Base-by-base conservation (phyloP, 495 filamentous ascomycete species). In the Evernia prunastri region DNA sequence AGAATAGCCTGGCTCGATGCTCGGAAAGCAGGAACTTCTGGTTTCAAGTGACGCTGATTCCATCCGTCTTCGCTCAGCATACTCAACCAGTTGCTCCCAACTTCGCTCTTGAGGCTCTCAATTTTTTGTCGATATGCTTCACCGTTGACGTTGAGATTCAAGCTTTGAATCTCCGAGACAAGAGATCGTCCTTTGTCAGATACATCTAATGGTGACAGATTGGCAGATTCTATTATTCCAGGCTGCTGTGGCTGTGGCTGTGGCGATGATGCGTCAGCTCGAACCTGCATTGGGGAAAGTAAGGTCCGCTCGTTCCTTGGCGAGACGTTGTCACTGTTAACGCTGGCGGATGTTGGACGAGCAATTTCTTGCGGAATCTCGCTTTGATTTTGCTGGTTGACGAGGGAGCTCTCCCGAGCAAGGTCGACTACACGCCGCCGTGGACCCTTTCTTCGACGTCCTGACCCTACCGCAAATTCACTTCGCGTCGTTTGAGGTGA, bases 121-220 rank as follows among this genome's bases (percentile, higher is more conserved):
- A 97, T 84, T 68, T 92, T 92, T 72, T 87, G 88, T 45, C 85
- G 84, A 73, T 93, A 96, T 9, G 90, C 77, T 69, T 96, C 90
- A 57, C 87, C 86, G 59, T 85, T 85, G 53, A 86, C 86, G 59
- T 85, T 85, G 58, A 86, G 76, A 58, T 84, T 83, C 82, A 89
- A 89, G 60, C 89, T 80, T 61, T 80, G 77, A 36, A 72, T 73
- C 49, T 81, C 79, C 33, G 72, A 78, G 70, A 77, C 78, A 49
- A 73, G 67, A 49, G 75, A 68, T 25, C 72, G 66, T 37, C 72
- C 67, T 29, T 80, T 70, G 27, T 76, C 59, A 23, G 64, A 66
- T n/a, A 66, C 42, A 59, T 49, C 39, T 49, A 37, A 20, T 17
- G 18, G 58, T 3, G 45, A 23, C 11, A 18, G n/a, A 33, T 36